Base-by-base conservation (phyloP, 345 rosid genomes). In the Aquilaria yunnanensis region DNA sequence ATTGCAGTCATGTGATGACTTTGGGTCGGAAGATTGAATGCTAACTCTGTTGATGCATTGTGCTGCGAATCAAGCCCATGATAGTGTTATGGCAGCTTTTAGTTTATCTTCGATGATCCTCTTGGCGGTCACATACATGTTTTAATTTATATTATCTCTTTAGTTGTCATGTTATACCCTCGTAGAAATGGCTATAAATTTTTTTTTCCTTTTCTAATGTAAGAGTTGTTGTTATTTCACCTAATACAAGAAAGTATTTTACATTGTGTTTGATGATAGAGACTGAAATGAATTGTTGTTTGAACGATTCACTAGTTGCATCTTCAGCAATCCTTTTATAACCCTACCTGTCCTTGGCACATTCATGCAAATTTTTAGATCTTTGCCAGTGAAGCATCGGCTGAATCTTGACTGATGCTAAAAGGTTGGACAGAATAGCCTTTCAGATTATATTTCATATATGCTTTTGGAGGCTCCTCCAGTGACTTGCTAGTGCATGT, bases 101-200 rank as follows among this genome's bases (percentile, higher is more conserved):
- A 41, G 55, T 69, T 37, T 16, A 59, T 54, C 43, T 55, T 57
- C 55, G 43, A 37, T 37, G 8, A 37, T 37, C 43, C 43, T 37
- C 43, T 37, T 37, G 43, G 5, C 43, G 0, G 43, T 37, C 43
- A 8, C 43, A 37, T 37, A 37, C 43, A 37, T 37, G 43, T 37
- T 5, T 37, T 37, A 37, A 37, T 4, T 4, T 37, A 37, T 37
- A 8, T 37, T 37, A 37, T 37, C 52, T 54, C 51, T 37, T 59
- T 53, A 62, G 30, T 50, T 70, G 54, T 57, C 37, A 23, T 57
- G 72, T 48, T 52, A 64, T 66, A 65, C 60, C 60, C 14, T 11
- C 70, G 67, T 66, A 75, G 61, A 80, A 70, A 75, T 60, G 31
- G 50, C 67, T 73, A 76, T 73, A 77, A 72, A 74, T 76, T 67